Percentiles rank a stretch among this genome's conserved stretches.
Conservation (phyloP, 495 filamentous ascomycete genomes). For the Penicillium malachiteum region DNA sequence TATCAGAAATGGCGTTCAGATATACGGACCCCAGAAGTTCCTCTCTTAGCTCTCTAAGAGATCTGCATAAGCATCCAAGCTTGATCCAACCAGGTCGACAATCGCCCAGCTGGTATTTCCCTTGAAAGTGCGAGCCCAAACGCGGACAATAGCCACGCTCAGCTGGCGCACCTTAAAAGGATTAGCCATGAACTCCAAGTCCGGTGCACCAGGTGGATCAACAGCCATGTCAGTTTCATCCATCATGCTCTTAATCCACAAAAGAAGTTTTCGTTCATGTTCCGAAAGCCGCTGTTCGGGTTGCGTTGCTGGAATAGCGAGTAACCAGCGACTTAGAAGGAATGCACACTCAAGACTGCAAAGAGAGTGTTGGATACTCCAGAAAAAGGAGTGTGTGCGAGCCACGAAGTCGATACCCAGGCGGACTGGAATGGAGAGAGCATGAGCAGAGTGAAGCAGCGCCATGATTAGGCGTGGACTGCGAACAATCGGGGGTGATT, state of each 20-base stretch:
- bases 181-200: constrained; percentile 45
- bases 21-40: neutral
- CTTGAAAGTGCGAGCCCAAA: constrained; percentile 54
- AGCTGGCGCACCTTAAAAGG: constrained; percentile 48
- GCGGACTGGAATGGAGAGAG: constrained; percentile 53
- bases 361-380: constrained; percentile 56
- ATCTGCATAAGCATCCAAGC: constrained; percentile 45
- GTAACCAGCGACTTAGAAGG: constrained; percentile 54
- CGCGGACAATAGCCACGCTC: constrained; percentile 51
- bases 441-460: constrained; percentile 52
- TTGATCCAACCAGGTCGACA: constrained; percentile 50
- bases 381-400: constrained; percentile 53
- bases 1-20: neutral
- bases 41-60: constrained; percentile 32
- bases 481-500: constrained; percentile 42
- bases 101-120: constrained; percentile 57
- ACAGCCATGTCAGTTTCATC: constrained; percentile 75
- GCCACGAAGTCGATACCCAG: constrained; percentile 55
- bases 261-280: constrained; percentile 63
- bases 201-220: constrained; percentile 41
- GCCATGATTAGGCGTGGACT: constrained; percentile 51
- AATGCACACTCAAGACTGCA: constrained; percentile 56
- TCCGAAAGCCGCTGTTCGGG: constrained; percentile 46
- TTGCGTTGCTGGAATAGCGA: constrained; percentile 46
- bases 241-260: constrained; percentile 70